Percentiles rank a stretch among this genome's conserved stretches.
Conservation (phyloP, 768 basidiomycete genomes). For the Suillus weaverae region DNA sequence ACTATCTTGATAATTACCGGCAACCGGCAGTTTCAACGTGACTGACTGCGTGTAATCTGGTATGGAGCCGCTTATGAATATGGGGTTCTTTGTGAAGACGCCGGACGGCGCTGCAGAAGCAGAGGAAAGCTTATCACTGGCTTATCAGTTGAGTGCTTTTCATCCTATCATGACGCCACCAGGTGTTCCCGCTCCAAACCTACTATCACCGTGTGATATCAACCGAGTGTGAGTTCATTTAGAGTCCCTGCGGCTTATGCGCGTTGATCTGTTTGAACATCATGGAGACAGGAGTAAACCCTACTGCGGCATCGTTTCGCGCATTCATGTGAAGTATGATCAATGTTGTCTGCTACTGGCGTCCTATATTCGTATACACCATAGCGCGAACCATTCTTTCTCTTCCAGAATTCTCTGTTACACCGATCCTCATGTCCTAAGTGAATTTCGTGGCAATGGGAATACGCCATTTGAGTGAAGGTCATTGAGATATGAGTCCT, state of each 20-base stretch:
- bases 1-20: constrained; percentile 6
- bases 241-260: not conserved
- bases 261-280: not conserved
- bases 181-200: not conserved
- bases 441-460: not conserved
- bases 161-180: not conserved
- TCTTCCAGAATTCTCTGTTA: not conserved
- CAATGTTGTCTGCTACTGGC: not conserved
- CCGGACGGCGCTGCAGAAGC: not conserved
- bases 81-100: not conserved
- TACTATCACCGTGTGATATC: not conserved
- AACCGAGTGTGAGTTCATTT: not conserved
- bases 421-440: not conserved
- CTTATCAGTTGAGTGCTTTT: not conserved
- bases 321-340: not conserved
- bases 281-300: not conserved
- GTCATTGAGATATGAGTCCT: not conserved
- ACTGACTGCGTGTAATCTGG: too few species aligned
- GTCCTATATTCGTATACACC: not conserved
- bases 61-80: not conserved
- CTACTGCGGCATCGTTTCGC: not conserved
- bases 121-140: not conserved
- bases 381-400: too few species aligned
- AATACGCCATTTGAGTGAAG: not conserved
- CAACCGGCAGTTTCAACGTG: not conserved